Evolutionary conservation across 768 basidiomycete species (phyloP), one percentile per base, ranked within the genome.

Genomic region (Pilatotrama ljubarskyi): DNA sequence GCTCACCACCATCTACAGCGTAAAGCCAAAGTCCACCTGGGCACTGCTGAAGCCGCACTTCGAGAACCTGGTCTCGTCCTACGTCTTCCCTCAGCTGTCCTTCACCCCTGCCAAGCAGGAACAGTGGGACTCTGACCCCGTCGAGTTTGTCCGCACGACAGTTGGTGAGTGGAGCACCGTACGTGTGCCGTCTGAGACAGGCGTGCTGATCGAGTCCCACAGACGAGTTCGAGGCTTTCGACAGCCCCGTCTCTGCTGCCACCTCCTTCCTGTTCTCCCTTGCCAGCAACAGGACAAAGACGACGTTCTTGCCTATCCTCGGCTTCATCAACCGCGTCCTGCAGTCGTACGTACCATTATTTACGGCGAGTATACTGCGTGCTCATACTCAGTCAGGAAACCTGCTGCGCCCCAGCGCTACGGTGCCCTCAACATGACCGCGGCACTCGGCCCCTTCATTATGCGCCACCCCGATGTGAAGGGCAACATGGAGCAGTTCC

Each of bases 1-100:
- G 35, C 61, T 55, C 37, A 20, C 17, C 9, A 32, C 32, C n/a
- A 22, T 22, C 8, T 56, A 7, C 51, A 95, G 93, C 66, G 84
- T 96, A 66, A 95, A 95, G 75, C 94, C 94, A 14, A 93, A 92
- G 69, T 83, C 91, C n/a, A 96, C 92, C 5, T 95, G 93, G 93
- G 75, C 79, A 3, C 80, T 91, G 37, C 82, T 96, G 69, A 94
- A 94, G 73, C 93, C 93, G 20, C 93, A 93, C 66, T 84, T 90
- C 37, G 80, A 90, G 69, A 84, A 75, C 2, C 82, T 95, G 5
- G 83, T 95, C n/a, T 85, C 88, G 9, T 80, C 78, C 37, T 93
- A 94, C 66, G 85, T 90, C 18, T 95, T 94, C 80, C 92, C 94
- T 29, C 88, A 91, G 68, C 81, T 96, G 25, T 89, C 85, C 20